Conservation (phyloP, 495 filamentous ascomycete species). For the Penicillium odoratum region DNA sequence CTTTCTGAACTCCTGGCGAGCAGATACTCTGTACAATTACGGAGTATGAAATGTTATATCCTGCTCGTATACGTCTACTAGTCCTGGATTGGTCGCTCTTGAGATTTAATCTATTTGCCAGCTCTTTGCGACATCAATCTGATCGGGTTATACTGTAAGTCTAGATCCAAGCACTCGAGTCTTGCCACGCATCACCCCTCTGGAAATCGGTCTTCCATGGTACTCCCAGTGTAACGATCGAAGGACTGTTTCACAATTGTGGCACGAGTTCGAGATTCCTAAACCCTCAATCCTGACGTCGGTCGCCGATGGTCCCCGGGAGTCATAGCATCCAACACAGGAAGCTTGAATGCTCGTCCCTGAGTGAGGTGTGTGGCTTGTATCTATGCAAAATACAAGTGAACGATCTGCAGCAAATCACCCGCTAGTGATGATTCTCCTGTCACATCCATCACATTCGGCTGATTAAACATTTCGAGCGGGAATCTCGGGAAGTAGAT, state of each 20-base stretch:
- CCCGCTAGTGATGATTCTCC: neutral
- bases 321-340: neutral
- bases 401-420: neutral
- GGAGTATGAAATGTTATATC: too few relatives aligned
- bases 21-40: too few relatives aligned
- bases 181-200: neutral
- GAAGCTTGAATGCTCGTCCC: neutral
- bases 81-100: too few relatives aligned
- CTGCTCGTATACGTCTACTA: too few relatives aligned
- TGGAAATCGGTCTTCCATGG: too few relatives aligned
- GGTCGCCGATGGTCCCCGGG: neutral
- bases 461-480: neutral
- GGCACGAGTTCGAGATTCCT: neutral
- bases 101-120: too few relatives aligned
- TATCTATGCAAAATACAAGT: neutral
- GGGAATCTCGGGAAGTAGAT: conserved; percentile 15
- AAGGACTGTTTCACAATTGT: neutral
- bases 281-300: neutral
- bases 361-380: neutral
- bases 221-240: too few relatives aligned
- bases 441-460: neutral
- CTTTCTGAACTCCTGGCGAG: neutral
- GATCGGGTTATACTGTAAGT: too few relatives aligned
- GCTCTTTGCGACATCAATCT: too few relatives aligned
- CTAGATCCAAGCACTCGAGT: neutral